phyloP scores from a whole-genome alignment of 164 flowering plant genomes.

The Vitis riparia region DNA sequence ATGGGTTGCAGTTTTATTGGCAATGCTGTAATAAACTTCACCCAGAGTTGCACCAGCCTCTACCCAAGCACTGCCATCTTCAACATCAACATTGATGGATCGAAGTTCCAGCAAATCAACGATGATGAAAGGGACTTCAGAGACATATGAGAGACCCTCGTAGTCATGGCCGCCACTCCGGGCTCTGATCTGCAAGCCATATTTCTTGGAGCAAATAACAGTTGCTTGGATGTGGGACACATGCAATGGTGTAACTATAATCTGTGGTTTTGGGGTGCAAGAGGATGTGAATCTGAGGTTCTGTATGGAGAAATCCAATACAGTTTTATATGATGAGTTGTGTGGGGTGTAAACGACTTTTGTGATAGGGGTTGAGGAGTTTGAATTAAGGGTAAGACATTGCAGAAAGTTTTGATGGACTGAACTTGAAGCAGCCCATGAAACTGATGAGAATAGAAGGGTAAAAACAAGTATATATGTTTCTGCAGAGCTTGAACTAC shows the following conservation, averaged over 20 bases:
- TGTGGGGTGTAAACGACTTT: not conserved
- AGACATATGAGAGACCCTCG: constrained; percentile 16
- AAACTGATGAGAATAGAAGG: not conserved
- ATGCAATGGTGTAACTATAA: not conserved
- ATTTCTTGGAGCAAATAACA: constrained; percentile 2
- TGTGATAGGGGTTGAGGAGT: not conserved
- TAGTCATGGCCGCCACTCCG: constrained; percentile 17
- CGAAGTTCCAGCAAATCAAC: constrained; percentile 9
- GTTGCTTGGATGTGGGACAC: constrained; percentile 9
- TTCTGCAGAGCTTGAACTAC: not conserved
- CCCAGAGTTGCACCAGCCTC: constrained; percentile 12
- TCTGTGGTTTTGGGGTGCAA: constrained; percentile 1
- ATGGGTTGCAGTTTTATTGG: not conserved
- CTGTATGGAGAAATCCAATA: not conserved
- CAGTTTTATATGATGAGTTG: not conserved
- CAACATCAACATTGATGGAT: not conserved
- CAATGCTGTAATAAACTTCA: constrained; percentile 13
- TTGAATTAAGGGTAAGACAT: not conserved
- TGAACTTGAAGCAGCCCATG: not conserved
- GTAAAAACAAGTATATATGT: not conserved
- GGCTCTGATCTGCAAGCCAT: constrained; percentile 10
- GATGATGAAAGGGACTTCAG: constrained; percentile 9
- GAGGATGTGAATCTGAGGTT: not conserved
- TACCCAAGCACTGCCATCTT: constrained; percentile 8
- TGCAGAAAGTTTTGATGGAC: constrained; percentile 1